Evolutionary conservation across 2,329 filamentous ascomycete genomes (phyloP), one percentile per base, ranked within the genome.

Genomic region (Penicillium olsonii): DNA sequence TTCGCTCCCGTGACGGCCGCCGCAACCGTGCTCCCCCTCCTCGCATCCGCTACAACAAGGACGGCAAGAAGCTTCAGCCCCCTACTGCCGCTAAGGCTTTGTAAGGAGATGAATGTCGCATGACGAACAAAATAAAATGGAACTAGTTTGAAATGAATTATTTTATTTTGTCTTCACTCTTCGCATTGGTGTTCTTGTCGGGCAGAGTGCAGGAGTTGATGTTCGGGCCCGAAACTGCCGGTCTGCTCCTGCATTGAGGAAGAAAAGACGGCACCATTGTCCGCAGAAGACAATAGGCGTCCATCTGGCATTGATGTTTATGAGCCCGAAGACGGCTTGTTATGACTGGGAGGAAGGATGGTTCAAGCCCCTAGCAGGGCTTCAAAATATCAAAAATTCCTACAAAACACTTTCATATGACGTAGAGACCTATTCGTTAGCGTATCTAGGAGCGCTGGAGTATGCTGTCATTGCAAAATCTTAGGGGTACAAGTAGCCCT

Each of bases 11-110:
- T 68, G 92, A 88, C 74, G 94, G 95, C 71, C 92, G 94, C 78
- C 94, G 94, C 81, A 99, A 99, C 90, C 90, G 94, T 78, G 92
- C 92, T 71, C 95, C 94, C 71, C 94, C 94, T 68, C 94, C 94
- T 74, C 87, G 94, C 75, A 92, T 99, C 72, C 85, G 94, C 72
- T 99, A 95, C 90, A 99, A 99, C 89, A 96, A 97, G 88, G 94
- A 99, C 75, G 92, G 92, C 84, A 99, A 99, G 91, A 99, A 99
- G 88, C 87, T 99, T 76, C 87, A 87, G 77, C 91, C 92, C 65
- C 88, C 87, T 74, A 86, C 90, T 79, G 81, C 82, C 66, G 82
- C 83, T 71, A 90, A 89, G 81, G 80, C 81, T 63, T 57, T 66
- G 60, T 72, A 71, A 70, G 61, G 64, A 64, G 63, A 58, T 53